phyloP scores from a whole-genome alignment of 2,329 filamentous ascomycete genomes.

The Neopestalotiopsis clavispora region DNA sequence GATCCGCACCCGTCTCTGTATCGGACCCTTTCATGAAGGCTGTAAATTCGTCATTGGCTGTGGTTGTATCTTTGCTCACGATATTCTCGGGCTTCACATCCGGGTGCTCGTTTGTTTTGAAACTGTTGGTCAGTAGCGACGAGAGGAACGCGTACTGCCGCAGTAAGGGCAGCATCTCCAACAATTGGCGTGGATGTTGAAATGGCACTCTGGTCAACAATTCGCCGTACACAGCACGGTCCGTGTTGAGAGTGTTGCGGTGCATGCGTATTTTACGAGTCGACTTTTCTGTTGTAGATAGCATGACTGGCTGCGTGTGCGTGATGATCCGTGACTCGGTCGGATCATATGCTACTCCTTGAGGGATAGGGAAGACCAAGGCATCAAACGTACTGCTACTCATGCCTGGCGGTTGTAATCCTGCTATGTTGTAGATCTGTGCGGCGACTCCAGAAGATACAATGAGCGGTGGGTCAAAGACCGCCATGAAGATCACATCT shows the following conservation, averaged over 20 bases:
- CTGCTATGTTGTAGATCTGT: slow-evolving; percentile 64
- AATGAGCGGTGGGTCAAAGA: slow-evolving; percentile 75
- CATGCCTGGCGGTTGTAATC: slow-evolving; percentile 45
- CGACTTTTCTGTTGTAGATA: slow-evolving; percentile 29
- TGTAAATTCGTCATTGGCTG: slow-evolving; percentile 27
- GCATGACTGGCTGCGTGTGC: slow-evolving; percentile 50
- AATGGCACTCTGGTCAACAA: slow-evolving; percentile 73
- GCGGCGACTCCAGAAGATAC: slow-evolving; percentile 69
- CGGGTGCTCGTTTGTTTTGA: slow-evolving; percentile 44
- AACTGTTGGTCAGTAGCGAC: slow-evolving; percentile 66
- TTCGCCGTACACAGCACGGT: slow-evolving; percentile 75
- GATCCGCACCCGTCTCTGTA: slow-evolving; percentile 11
- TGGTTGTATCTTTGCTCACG: slow-evolving; percentile 26
- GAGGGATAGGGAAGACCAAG: slow-evolving; percentile 59
- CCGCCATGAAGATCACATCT: slow-evolving; percentile 75
- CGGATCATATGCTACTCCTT: slow-evolving; percentile 55
- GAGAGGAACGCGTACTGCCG: slow-evolving; percentile 78
- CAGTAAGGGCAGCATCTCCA: slow-evolving; percentile 74
- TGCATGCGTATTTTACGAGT: slow-evolving; percentile 36
- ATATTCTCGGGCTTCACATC: slow-evolving; percentile 22
- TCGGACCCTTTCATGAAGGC: slow-evolving; percentile 20
- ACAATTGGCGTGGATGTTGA: slow-evolving; percentile 76
- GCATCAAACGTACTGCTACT: slow-evolving; percentile 56
- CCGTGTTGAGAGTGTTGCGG: slow-evolving; percentile 68
- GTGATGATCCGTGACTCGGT: slow-evolving; percentile 63